Evolutionary conservation across 2,329 filamentous ascomycete genomes (phyloP).

Genomic region (Corynespora cassiicola): DNA sequence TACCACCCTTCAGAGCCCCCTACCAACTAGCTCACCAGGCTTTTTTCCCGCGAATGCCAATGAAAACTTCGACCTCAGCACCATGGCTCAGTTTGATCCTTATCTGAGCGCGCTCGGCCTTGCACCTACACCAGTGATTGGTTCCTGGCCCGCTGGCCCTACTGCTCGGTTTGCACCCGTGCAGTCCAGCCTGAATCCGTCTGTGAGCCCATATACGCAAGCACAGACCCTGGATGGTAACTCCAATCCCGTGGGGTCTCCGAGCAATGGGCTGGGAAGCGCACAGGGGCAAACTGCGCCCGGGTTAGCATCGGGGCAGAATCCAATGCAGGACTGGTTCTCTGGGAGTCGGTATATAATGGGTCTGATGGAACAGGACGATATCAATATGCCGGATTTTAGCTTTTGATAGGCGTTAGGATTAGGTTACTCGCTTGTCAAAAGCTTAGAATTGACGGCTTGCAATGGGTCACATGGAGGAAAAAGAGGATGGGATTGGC

Average conservation of each 20-base stretch:
- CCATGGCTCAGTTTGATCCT: constrained; percentile 61
- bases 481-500: no score
- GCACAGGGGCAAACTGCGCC: constrained; percentile 6
- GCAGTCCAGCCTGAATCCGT: constrained; percentile 5
- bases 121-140: constrained; percentile 53
- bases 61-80: constrained; percentile 24
- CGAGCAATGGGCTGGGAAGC: constrained; percentile 14
- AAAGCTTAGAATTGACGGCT: no score
- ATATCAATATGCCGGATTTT: constrained; percentile 48
- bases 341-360: constrained; percentile 70
- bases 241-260: constrained; percentile 2
- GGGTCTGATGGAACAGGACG: constrained; percentile 68
- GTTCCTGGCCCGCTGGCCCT: no score
- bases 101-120: constrained; percentile 70
- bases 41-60: constrained; percentile 2
- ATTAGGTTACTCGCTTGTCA: no score
- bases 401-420: no score
- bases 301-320: constrained; percentile 39
- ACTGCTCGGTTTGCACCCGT: constrained; percentile 20
- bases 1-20: constrained; percentile 7
- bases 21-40: neutral
- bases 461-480: no score
- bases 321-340: constrained; percentile 68
- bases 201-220: constrained; percentile 16
- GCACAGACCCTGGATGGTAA: constrained; percentile 2